Evolutionary conservation across 1,284 basidiomycete genomes (phyloP).

Genomic region (Acaromyces ingoldii): DNA sequence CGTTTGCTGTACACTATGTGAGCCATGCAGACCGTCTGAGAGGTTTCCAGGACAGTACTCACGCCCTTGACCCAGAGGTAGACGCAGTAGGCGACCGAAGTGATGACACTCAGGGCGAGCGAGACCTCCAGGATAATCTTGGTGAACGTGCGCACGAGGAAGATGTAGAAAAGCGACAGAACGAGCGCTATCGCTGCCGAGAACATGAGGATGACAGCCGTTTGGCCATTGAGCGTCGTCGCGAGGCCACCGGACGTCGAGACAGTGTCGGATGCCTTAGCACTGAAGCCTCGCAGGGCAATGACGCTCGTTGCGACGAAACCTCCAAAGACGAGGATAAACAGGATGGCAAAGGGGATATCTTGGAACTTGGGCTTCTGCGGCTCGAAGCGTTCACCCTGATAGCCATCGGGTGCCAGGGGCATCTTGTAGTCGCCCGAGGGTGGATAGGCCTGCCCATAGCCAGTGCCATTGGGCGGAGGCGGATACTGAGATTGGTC

Average conservation of each 20-base stretch:
- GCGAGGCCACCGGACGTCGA: slow-evolving; percentile 62
- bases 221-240: slow-evolving; percentile 66
- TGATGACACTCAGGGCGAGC: slow-evolving; percentile 27
- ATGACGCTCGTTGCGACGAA: slow-evolving; percentile 52
- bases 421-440: slow-evolving; percentile 29
- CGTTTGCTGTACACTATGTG: slow-evolving; percentile 16
- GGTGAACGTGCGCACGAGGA: slow-evolving; percentile 70
- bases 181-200: slow-evolving; percentile 63
- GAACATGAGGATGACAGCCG: slow-evolving; percentile 66
- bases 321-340: slow-evolving; percentile 49
- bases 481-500: slow-evolving; percentile 6
- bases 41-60: background rate
- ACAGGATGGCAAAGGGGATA: slow-evolving; percentile 49
- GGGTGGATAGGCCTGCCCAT: slow-evolving; percentile 10
- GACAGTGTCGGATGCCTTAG: background rate
- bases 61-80: background rate
- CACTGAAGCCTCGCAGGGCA: slow-evolving; percentile 38
- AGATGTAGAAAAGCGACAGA: slow-evolving; percentile 56
- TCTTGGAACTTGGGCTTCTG: slow-evolving; percentile 38
- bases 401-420: slow-evolving; percentile 35
- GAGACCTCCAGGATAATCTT: slow-evolving; percentile 54
- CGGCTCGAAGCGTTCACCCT: slow-evolving; percentile 36
- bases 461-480: too few relatives aligned
- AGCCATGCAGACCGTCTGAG: slow-evolving; percentile 10
- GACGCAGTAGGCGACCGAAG: slow-evolving; percentile 6